These are phyloP conservation scores for Asterophora parasitica DNA, from an alignment of 768 basidiomycete species.

Conservation along the genomic window DNA sequence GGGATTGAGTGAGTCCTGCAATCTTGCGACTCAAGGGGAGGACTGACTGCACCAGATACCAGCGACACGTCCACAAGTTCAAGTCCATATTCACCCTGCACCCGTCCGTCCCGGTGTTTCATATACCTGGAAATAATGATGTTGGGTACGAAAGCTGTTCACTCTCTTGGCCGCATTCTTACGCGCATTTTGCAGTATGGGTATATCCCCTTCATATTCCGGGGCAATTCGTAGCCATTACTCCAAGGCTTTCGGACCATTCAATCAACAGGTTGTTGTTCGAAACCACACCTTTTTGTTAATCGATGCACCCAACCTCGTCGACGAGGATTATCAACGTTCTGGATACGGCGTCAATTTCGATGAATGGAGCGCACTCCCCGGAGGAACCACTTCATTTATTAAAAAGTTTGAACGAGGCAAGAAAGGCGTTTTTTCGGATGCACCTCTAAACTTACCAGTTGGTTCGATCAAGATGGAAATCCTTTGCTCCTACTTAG, in stretches of 20 bases:
- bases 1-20: conserved; percentile 33
- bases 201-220: conserved; percentile 45
- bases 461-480: conserved; percentile 17
- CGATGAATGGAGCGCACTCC: conserved; percentile 50
- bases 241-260: conserved; percentile 56
- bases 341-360: conserved; percentile 45
- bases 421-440: conserved; percentile 22
- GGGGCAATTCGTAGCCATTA: conserved; percentile 57
- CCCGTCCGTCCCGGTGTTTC: conserved; percentile 39
- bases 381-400: conserved; percentile 56
- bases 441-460: conserved; percentile 4
- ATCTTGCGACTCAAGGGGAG: not conserved
- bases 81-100: conserved; percentile 51
- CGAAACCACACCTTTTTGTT: conserved; percentile 70
- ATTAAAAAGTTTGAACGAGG: conserved; percentile 41
- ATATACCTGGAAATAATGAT: conserved; percentile 81
- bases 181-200: conserved; percentile 38
- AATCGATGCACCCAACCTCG: conserved; percentile 72
- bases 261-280: conserved; percentile 58
- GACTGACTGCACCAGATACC: conserved; percentile 43
- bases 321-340: conserved; percentile 77
- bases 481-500: conserved; percentile 66
- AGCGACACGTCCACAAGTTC: conserved; percentile 55
- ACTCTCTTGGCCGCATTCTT: not conserved
- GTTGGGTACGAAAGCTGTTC: conserved; percentile 43